These are phyloP conservation scores for Neodidymelliopsis sp. DNA, from an alignment of 2,329 filamentous ascomycete genomes.

Conservation along the genomic window DNA sequence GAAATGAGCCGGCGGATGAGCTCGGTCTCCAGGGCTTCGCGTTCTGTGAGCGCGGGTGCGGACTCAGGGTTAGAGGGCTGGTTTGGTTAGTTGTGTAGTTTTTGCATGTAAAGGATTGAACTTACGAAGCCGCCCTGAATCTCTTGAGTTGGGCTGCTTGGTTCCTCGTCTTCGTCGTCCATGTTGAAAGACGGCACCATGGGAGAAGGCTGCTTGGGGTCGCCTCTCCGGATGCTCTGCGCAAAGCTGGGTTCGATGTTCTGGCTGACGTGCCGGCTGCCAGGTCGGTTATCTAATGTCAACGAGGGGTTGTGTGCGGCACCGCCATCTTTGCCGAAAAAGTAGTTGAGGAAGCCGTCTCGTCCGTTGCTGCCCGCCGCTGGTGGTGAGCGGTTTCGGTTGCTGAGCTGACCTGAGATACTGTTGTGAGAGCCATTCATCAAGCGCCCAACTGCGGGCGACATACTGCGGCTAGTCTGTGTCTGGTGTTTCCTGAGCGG, in stretches of 20 bases:
- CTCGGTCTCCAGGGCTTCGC: constrained; percentile 96
- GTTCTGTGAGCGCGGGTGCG: constrained; percentile 90
- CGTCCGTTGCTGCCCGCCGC: constrained; percentile 68
- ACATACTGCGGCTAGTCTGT: constrained; percentile 78
- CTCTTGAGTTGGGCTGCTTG: constrained; percentile 46
- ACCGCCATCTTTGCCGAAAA: constrained; percentile 93
- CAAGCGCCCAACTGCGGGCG: constrained; percentile 72
- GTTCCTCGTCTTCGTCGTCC: constrained; percentile 53
- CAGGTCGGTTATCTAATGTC: constrained; percentile 50
- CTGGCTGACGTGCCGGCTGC: constrained; percentile 76
- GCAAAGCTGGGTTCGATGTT: constrained; percentile 81
- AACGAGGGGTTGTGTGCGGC: constrained; percentile 52
- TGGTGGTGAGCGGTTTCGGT: constrained; percentile 67
- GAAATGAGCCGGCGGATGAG: constrained; percentile 95
- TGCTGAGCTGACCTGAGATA: constrained; percentile 71
- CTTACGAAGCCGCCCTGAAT: constrained; percentile 67
- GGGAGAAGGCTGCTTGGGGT: constrained; percentile 60
- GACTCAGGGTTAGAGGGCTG: constrained; percentile 57
- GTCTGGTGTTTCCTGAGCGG: constrained; percentile 67
- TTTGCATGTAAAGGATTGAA: constrained; percentile 20
- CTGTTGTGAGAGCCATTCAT: constrained; percentile 66
- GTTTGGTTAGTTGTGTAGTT: constrained; percentile 26
- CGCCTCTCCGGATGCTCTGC: constrained; percentile 79
- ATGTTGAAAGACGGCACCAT: constrained; percentile 15
- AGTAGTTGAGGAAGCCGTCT: constrained; percentile 97